A percentile compares a stretch with the other conserved stretches of the same genome.
These are phyloP conservation scores for Acer campestre DNA, from an alignment of 345 rosid genomes.

Conservation along the genomic window DNA sequence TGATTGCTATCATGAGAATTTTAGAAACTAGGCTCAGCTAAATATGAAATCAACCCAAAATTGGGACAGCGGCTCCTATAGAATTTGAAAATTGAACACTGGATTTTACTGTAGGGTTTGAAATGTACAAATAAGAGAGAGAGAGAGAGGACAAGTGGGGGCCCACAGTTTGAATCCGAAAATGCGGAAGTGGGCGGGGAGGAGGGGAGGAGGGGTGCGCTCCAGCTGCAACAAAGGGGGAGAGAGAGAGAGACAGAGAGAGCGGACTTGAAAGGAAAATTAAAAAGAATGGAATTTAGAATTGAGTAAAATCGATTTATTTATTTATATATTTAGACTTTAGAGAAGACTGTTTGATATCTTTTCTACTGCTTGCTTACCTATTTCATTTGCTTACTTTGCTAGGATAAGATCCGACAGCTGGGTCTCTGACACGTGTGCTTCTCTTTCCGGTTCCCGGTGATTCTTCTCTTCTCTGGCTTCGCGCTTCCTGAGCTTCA, in stretches of 20 bases:
- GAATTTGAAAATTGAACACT: not conserved
- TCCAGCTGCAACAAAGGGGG: constrained; percentile 32
- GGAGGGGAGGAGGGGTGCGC: constrained; percentile 21
- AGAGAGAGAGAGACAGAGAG: not conserved
- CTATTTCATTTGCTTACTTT: constrained; percentile 4
- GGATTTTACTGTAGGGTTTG: not conserved
- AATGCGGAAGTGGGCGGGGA: constrained; percentile 23
- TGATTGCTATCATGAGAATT: too few species aligned
- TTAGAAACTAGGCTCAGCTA: too few species aligned
- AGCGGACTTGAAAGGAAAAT: constrained; percentile 40
- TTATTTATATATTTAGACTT: not conserved
- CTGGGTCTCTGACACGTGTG: constrained; percentile 43
- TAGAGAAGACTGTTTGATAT: not conserved
- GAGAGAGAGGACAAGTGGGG: constrained; percentile 22
- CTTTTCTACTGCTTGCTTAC: not conserved
- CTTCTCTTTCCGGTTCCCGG: constrained; percentile 2
- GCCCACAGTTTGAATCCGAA: constrained; percentile 33
- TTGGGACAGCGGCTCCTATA: not conserved
- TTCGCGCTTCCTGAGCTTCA: not conserved
- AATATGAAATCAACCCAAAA: too few species aligned
- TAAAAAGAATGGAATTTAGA: constrained; percentile 24
- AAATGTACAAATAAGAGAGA: not conserved
- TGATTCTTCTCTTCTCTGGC: constrained; percentile 3
- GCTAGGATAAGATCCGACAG: constrained; percentile 52
- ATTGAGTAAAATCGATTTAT: too few species aligned